Base-by-base conservation (phyloP, 208 protist genomes). In the Leishmania martiniquensis region DNA sequence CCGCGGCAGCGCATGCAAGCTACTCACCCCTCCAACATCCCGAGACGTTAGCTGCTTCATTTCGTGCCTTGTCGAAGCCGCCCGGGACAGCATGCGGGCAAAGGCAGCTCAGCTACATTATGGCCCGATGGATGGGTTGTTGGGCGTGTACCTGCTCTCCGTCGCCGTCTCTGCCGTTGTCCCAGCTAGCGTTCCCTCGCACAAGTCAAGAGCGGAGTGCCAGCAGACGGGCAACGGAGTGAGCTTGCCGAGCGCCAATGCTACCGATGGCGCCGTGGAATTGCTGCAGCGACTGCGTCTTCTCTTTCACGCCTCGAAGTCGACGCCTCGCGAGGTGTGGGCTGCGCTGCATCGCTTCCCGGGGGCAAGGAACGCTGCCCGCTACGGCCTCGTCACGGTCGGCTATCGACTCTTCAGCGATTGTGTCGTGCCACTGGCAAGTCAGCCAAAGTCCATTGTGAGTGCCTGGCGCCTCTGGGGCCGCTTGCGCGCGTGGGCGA, bases 101-200 rank as follows among this genome's bases (percentile, higher is more conserved):
- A 96, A 96, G 76, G 83, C 86, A 25, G 82, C 77, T 68, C 79
- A 85, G 72, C 87, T 94, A 20, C 81, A 87, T 42, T 94, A 90
- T 83, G 90, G 85, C 37, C 84, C 87, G 4, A 87, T 83, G 20
- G 71, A 74, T 32, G 92, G 92, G n/a, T 75, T 92, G 59, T 63
- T 96, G 1, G 89, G 89, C 49, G 78, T 96, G 9, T 81, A 75
- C 45, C 85, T 89, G 37, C 77, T 93, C 45, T 88, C 63, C 44
- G 75, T 73, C 74, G 87, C 75, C 39, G 54, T 73, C 45, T 62
- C 80, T 15, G 77, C 76, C 34, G 13, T 77, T 5, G 67, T 69
- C 2, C 65, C 65, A 17, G 65, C 25, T 15, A 51, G 20, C 75
- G 29, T 22, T 12, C 34, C 6, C 57, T 25, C 29, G 54, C 22